A percentile compares a stretch with the other conserved stretches of the same genome.
phyloP scores from a whole-genome alignment of 495 filamentous ascomycete genomes.

The Aspergillus egyptiacus region DNA sequence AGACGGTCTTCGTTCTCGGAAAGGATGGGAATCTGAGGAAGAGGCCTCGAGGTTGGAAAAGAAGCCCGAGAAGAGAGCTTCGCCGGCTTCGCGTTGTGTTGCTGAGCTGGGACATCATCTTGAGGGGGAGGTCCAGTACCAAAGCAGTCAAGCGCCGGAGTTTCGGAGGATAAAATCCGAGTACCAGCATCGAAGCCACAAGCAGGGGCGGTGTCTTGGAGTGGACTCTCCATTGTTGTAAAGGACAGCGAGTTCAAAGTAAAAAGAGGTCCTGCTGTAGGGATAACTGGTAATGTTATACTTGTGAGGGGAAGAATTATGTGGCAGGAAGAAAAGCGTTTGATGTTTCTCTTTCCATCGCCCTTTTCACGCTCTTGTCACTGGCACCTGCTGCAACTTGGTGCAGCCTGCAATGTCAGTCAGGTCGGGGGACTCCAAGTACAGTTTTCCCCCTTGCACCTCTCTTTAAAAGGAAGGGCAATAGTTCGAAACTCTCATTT shows the following conservation, averaged over 20 bases:
- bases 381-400: slow-evolving; percentile 15
- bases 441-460: slow-evolving; percentile 22
- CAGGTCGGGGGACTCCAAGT: slow-evolving; percentile 10
- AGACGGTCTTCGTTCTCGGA: slow-evolving; percentile 10
- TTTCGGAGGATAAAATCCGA: slow-evolving; percentile 19
- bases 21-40: not conserved
- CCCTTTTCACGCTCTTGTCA: slow-evolving; percentile 9
- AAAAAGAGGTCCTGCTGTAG: not conserved
- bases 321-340: slow-evolving; percentile 4
- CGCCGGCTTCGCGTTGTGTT: slow-evolving; percentile 1
- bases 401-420: slow-evolving; percentile 22
- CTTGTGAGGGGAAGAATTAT: slow-evolving; percentile 1
- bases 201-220: slow-evolving; percentile 7
- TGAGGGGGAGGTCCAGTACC: slow-evolving; percentile 10
- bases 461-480: slow-evolving; percentile 10
- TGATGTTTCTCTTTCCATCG: slow-evolving; percentile 10
- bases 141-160: slow-evolving; percentile 24
- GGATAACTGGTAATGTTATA: not conserved
- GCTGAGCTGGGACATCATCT: slow-evolving; percentile 6
- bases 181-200: slow-evolving; percentile 14
- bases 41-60: not conserved
- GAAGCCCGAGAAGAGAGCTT: not conserved
- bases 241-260: not conserved
- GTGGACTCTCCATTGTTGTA: slow-evolving; percentile 7
- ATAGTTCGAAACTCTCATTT: slow-evolving; percentile 7